Percentiles rank a stretch among this genome's conserved stretches.
These are phyloP conservation scores for Fusarium illudens DNA, from an alignment of 2,329 filamentous ascomycete species.

Conservation along the genomic window DNA sequence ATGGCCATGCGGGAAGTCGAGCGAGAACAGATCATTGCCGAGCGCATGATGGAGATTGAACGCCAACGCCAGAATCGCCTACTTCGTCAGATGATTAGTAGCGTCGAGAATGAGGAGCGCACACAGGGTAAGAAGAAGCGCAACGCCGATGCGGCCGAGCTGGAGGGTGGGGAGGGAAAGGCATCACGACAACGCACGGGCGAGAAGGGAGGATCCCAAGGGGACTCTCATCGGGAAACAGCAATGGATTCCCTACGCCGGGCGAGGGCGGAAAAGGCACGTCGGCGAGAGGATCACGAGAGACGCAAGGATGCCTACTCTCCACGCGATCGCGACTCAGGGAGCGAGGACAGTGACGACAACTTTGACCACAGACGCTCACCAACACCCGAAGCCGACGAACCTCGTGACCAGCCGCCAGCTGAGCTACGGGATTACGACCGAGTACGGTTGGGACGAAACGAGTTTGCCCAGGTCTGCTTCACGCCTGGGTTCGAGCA, in stretches of 20 bases:
- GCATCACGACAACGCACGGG: slow-evolving; percentile 73
- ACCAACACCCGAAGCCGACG: slow-evolving; percentile 68
- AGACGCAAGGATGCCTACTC: slow-evolving; percentile 64
- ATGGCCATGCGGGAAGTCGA: slow-evolving; percentile 89
- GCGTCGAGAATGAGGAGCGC: slow-evolving; percentile 69
- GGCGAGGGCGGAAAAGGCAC: slow-evolving; percentile 68
- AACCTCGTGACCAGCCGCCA: slow-evolving; percentile 73
- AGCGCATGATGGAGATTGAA: slow-evolving; percentile 84
- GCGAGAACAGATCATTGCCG: slow-evolving; percentile 88
- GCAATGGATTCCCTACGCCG: slow-evolving; percentile 76
- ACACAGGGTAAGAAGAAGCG: slow-evolving; percentile 69
- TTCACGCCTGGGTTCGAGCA: slow-evolving; percentile 91
- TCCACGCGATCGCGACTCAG: slow-evolving; percentile 45
- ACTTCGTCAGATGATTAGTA: slow-evolving; percentile 78
- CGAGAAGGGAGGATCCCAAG: slow-evolving; percentile 39
- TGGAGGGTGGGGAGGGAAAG: slow-evolving; percentile 80
- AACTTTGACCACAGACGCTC: slow-evolving; percentile 74
- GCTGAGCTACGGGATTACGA: slow-evolving; percentile 84
- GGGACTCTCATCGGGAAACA: slow-evolving; percentile 47
- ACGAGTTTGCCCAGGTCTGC: slow-evolving; percentile 88
- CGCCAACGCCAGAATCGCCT: slow-evolving; percentile 83
- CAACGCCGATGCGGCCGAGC: slow-evolving; percentile 79
- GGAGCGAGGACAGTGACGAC: slow-evolving; percentile 76
- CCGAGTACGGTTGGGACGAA: slow-evolving; percentile 82
- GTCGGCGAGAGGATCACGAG: slow-evolving; percentile 61